These are phyloP conservation scores for Alliaria petiolata DNA, from an alignment of 345 rosid genomes.

Conservation along the genomic window DNA sequence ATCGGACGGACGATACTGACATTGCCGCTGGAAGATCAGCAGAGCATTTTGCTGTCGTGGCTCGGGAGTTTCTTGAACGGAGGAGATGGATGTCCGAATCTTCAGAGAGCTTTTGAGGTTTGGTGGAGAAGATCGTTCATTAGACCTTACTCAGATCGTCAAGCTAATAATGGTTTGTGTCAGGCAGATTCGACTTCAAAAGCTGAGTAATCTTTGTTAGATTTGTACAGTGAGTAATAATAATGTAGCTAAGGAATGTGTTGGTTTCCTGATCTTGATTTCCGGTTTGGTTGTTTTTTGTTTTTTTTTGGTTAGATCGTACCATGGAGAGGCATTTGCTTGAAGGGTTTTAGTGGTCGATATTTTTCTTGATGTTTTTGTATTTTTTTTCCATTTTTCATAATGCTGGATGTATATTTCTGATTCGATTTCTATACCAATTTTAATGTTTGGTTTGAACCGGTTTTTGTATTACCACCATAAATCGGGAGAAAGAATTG, in stretches of 20 bases:
- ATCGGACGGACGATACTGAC: conserved; percentile 91
- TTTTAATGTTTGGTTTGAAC: background rate
- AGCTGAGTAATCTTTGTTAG: conserved; percentile 23
- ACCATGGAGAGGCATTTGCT: conserved; percentile 4
- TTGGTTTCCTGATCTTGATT: conserved; percentile 26
- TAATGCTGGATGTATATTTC: background rate
- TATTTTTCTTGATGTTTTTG: conserved; percentile 1
- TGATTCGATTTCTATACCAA: too few relatives aligned
- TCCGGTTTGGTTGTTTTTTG: background rate
- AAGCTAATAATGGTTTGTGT: background rate
- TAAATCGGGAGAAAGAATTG: too few relatives aligned
- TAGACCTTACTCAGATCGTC: conserved; percentile 57
- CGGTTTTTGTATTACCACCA: too few relatives aligned
- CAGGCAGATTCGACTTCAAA: conserved; percentile 25
- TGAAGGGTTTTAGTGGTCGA: conserved; percentile 1
- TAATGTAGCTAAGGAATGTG: conserved; percentile 12
- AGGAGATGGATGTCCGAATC: conserved; percentile 95
- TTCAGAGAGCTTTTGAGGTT: conserved; percentile 93
- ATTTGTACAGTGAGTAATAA: conserved; percentile 25
- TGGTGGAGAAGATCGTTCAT: conserved; percentile 98
- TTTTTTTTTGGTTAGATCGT: background rate
- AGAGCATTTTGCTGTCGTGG: conserved; percentile 76
- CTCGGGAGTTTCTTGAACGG: conserved; percentile 74
- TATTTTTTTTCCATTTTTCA: conserved; percentile 9
- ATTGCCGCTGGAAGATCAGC: conserved; percentile 89